phyloP scores from a whole-genome alignment of 2,329 filamentous ascomycete species.

The Trichophyton schoenleinii region DNA sequence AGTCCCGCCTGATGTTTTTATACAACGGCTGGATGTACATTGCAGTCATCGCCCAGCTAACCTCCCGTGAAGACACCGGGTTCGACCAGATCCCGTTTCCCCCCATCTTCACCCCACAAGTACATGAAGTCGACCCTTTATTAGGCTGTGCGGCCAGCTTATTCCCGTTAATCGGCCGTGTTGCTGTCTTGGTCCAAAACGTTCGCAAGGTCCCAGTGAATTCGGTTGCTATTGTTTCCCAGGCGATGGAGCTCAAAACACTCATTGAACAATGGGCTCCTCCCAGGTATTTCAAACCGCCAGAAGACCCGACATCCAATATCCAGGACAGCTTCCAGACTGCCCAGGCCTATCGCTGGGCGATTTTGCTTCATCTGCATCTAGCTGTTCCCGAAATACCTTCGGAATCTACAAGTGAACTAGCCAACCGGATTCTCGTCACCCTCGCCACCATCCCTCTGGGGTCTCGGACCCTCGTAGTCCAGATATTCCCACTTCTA shows the following conservation, averaged over 20 bases:
- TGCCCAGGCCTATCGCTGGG: conserved; percentile 54
- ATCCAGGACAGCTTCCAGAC: conserved; percentile 54
- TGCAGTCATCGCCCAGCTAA: conserved; percentile 58
- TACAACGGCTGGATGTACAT: conserved; percentile 63
- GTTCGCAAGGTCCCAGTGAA: conserved; percentile 46
- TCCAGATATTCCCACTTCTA: conserved; percentile 58
- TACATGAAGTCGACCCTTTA: conserved; percentile 53
- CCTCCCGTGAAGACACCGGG: conserved; percentile 48
- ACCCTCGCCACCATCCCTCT: conserved; percentile 52
- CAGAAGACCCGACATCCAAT: conserved; percentile 51
- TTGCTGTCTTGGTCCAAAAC: conserved; percentile 52
- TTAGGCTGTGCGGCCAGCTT: conserved; percentile 58
- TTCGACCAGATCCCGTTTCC: conserved; percentile 32
- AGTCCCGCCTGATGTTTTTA: conserved; percentile 50
- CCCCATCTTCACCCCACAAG: conserved; percentile 29
- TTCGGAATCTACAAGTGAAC: conserved; percentile 42
- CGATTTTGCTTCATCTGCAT: conserved; percentile 53
- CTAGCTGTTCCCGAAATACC: conserved; percentile 58
- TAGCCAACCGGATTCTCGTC: conserved; percentile 50
- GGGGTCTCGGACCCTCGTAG: conserved; percentile 50
- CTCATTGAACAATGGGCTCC: conserved; percentile 50
- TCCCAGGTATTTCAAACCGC: conserved; percentile 45
- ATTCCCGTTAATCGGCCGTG: conserved; percentile 55
- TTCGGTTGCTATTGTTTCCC: conserved; percentile 47
- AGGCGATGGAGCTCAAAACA: conserved; percentile 50